Conservation (phyloP, 2,329 filamentous ascomycete species). For the Alternaria dauci region DNA sequence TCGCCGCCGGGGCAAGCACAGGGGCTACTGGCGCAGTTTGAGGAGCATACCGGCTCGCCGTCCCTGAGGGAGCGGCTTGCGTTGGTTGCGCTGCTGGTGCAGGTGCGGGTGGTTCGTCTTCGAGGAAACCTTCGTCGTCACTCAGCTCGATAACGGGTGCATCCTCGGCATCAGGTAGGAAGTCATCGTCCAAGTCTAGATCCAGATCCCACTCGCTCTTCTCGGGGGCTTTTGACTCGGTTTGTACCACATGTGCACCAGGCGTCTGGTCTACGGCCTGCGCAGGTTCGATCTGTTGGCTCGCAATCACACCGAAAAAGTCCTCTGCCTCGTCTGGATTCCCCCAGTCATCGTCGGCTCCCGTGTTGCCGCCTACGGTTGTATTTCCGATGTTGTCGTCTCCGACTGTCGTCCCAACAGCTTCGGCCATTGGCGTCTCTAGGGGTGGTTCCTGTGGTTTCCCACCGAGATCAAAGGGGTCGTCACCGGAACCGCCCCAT, state of each 20-base stretch:
- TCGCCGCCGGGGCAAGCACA: slow-evolving; percentile 36
- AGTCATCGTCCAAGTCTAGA: slow-evolving; percentile 79
- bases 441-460: slow-evolving; percentile 35
- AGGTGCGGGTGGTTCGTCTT: slow-evolving; percentile 65
- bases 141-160: slow-evolving; percentile 73
- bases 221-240: slow-evolving; percentile 49
- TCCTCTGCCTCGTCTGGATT: slow-evolving; percentile 45
- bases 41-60: slow-evolving; percentile 49
- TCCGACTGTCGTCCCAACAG: slow-evolving; percentile 43
- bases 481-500: slow-evolving; percentile 43
- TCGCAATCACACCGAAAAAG: slow-evolving; percentile 32
- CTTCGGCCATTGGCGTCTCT: slow-evolving; percentile 35
- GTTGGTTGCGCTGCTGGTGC: slow-evolving; percentile 19
- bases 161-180: slow-evolving; percentile 65
- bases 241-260: slow-evolving; percentile 29
- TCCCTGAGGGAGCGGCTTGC: slow-evolving; percentile 26
- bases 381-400: slow-evolving; percentile 43
- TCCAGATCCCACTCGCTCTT: slow-evolving; percentile 85
- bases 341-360: slow-evolving; percentile 48
- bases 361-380: slow-evolving; percentile 40
- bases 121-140: slow-evolving; percentile 85
- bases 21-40: slow-evolving; percentile 37
- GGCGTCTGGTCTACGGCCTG: slow-evolving; percentile 27
- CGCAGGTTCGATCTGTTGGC: slow-evolving; percentile 27
- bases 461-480: slow-evolving; percentile 41